Percentiles rank a stretch among this genome's conserved stretches.
phyloP scores from a whole-genome alignment of 1,284 basidiomycete species.

The Heterobasidion occidentale region DNA sequence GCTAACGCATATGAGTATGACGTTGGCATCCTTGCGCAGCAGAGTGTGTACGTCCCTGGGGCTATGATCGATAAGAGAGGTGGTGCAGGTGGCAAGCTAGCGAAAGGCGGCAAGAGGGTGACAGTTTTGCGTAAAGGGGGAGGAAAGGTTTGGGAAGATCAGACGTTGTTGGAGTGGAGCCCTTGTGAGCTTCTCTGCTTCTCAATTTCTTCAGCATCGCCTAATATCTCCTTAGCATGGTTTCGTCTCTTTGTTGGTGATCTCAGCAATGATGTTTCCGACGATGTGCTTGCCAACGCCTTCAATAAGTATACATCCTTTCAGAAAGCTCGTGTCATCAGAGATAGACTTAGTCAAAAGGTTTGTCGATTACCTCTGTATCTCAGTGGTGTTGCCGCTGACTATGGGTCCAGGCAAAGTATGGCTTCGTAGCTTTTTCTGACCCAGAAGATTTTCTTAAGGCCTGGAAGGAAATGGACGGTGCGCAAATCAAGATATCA shows the following conservation, averaged over 20 bases:
- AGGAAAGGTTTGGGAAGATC: slow-evolving; percentile 97
- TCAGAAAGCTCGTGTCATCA: slow-evolving; percentile 89
- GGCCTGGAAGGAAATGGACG: slow-evolving; percentile 99
- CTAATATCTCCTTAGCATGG: slow-evolving; percentile 60
- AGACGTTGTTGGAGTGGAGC: slow-evolving; percentile 96
- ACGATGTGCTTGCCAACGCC: slow-evolving; percentile 86
- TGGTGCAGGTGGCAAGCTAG: slow-evolving; percentile 75
- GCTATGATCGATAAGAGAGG: slow-evolving; percentile 82
- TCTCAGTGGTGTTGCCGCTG: not conserved
- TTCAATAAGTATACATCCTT: slow-evolving; percentile 93
- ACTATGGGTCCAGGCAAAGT: slow-evolving; percentile 68
- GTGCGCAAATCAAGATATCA: slow-evolving; percentile 34
- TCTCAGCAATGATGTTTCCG: slow-evolving; percentile 96
- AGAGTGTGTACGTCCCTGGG: slow-evolving; percentile 83
- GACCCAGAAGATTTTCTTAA: slow-evolving; percentile 98
- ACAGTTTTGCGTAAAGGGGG: slow-evolving; percentile 94
- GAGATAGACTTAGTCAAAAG: slow-evolving; percentile 87
- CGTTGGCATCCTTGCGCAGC: slow-evolving; percentile 79
- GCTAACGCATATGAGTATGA: slow-evolving; percentile 88
- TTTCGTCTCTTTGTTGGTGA: slow-evolving; percentile 98
- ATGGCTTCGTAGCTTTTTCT: slow-evolving; percentile 95
- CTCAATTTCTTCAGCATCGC: not conserved
- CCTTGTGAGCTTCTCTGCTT: slow-evolving; percentile 57
- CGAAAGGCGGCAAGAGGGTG: slow-evolving; percentile 86
- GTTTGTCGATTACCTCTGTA: slow-evolving; percentile 28